Conservation (phyloP, 306 rosid genomes). For the Pyrus bretschneideri region DNA sequence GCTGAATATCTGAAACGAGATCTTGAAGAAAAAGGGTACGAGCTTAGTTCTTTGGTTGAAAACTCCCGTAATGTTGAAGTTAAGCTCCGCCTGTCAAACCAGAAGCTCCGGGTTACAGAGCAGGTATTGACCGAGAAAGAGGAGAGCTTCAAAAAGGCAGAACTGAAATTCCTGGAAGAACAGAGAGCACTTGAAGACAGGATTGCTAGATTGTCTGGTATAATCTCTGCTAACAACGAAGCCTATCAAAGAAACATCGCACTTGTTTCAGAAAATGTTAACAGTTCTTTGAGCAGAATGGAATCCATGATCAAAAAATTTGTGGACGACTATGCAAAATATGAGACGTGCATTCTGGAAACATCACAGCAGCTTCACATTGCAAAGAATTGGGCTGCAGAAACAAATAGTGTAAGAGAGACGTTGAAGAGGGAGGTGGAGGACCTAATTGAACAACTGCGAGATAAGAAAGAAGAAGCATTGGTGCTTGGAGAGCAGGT, state of each 20-base stretch:
- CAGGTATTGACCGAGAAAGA: slow-evolving; percentile 78
- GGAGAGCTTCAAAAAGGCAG: slow-evolving; percentile 51
- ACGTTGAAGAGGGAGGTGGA: slow-evolving; percentile 38
- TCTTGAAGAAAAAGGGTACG: slow-evolving; percentile 66
- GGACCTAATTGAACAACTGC: slow-evolving; percentile 38
- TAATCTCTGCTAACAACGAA: slow-evolving; percentile 43
- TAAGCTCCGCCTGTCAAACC: slow-evolving; percentile 91
- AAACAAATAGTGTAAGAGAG: slow-evolving; percentile 34
- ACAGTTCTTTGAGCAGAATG: slow-evolving; percentile 32
- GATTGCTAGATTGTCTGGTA: slow-evolving; percentile 39
- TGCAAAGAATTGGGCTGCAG: slow-evolving; percentile 45
- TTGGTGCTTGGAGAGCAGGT: slow-evolving; percentile 29
- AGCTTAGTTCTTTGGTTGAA: slow-evolving; percentile 43
- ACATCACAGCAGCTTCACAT: slow-evolving; percentile 45
- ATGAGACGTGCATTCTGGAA: slow-evolving; percentile 31
- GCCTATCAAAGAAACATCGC: slow-evolving; percentile 43
- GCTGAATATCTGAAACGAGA: slow-evolving; percentile 71
- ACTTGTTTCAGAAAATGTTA: slow-evolving; percentile 27
- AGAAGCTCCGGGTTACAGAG: slow-evolving; percentile 94
- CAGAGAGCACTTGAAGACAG: slow-evolving; percentile 55
- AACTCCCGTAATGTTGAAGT: slow-evolving; percentile 63
- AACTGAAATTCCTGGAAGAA: slow-evolving; percentile 53
- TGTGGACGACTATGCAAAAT: slow-evolving; percentile 24
- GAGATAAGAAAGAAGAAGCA: slow-evolving; percentile 31
- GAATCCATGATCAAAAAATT: slow-evolving; percentile 43